Evolutionary conservation across 257 asterid species (phyloP).

Genomic region (Solanum pimpinellifolium): DNA sequence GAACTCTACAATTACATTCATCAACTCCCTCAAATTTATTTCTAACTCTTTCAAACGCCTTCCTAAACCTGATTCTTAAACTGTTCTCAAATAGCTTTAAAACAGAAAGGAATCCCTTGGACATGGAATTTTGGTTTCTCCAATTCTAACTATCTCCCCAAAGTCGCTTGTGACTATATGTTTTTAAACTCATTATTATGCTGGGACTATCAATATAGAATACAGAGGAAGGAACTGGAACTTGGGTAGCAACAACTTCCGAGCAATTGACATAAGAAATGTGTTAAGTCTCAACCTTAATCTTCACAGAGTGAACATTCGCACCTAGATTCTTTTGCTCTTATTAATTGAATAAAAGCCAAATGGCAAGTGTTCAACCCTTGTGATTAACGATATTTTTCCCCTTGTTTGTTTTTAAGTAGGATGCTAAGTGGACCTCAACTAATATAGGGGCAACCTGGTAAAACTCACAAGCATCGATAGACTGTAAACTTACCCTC

Average conservation of each 20-base stretch:
- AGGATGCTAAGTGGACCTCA: not conserved
- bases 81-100: not conserved
- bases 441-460: not conserved
- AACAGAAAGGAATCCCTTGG: not conserved
- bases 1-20: not conserved
- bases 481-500: not conserved
- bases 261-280: not conserved
- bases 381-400: not conserved
- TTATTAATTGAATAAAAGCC: not conserved
- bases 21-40: not conserved
- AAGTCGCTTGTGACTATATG: not conserved
- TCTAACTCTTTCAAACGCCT: not conserved
- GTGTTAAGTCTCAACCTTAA: not conserved
- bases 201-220: not conserved
- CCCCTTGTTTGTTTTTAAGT: not conserved
- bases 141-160: not conserved
- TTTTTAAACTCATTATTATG: not conserved
- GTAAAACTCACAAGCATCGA: not conserved
- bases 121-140: not conserved
- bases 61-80: not conserved
- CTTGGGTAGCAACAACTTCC: not conserved
- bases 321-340: not conserved
- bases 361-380: not conserved
- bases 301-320: not conserved
- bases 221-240: not conserved